Evolutionary conservation across 768 basidiomycete species (phyloP), one percentile per base, ranked within the genome.

Genomic region (Auricularia sp.): DNA sequence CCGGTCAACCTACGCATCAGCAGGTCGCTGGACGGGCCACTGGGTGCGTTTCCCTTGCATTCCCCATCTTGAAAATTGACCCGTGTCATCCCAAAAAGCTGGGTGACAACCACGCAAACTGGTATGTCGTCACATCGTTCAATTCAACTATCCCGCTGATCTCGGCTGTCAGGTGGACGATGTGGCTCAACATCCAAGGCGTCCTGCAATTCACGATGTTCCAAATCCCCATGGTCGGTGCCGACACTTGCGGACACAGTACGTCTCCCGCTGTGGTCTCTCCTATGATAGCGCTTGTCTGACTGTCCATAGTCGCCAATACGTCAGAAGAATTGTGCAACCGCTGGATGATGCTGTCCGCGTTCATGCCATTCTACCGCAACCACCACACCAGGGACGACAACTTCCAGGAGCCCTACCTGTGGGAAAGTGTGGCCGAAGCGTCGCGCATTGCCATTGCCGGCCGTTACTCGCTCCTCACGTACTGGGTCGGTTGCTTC

Each of bases 41-140:
- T 88, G 87, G 87, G 84, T 85, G 71, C 21, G 79, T 70, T 23
- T 21, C 43, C 34, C n/a, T 51, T 23, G 33, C n/a, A 36, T 29
- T 29, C 29, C 2, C 29, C 29, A 29, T 29, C 29, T 29, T 29
- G 29, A 29, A 29, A 29, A 2, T 29, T 29, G 29, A 29, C 29
- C 29, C 53, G 42, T 43, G 63, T 36, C n/a, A 54, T 6, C 10
- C 14, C 8, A 6, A 29, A 36, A 63, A 86, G 85, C 80, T 90
- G 34, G 88, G 90, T 0, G 90, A 92, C 73, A 91, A 91, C 70
- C 84, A 79, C 71, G 86, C 86, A 70, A 80, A 81, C 66, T 92
- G 90, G 88, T 74, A 14, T 1, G 39, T 14, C 39, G 8, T 14
- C 7, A 14, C 8, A 7, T 14, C 39, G 8, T 42, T 74, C 0